Evolutionary conservation across 805 yeast genomes (phyloP), one percentile per base, ranked within the genome.

Genomic region (Wilhelminamyces savonicus): DNA sequence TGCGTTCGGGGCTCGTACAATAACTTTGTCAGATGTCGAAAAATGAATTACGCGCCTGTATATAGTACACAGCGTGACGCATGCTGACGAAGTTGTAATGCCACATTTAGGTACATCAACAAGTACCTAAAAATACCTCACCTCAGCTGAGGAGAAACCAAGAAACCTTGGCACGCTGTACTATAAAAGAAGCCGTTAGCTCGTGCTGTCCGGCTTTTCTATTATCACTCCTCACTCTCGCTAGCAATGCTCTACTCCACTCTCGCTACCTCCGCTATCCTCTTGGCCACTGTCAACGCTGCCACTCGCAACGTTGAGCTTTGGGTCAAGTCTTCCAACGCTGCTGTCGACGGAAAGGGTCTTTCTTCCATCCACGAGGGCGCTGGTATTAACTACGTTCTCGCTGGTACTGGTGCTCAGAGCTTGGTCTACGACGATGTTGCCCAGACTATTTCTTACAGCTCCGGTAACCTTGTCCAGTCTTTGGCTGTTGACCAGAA

Each of bases 331-430:
- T 31, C 34, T 11, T 16, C 12, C 21, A 9, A 29, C 23, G 3
- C 17, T 8, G 28, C 17, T 8, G 26, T 31, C 13, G 21, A 34
- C 27, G 31, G 31, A 8, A 9, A 32, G 7, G 36, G 36, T 14
- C 13, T 35, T 7, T 11, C 29, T 13, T 23, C 33, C 14, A 16
- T 7, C 11, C 74, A 66, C 41, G 68, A 59, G 43, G 73, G 72
- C 41, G 73, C 73, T 29, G 73, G 61, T 30, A 44, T 63, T 34
- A 48, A 56, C 50, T 68, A 64, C 47, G 40, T 60, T 21, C 55
- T 59, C 48, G 36, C 59, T 25, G 53, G 52, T 13, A 22, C 32
- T 12, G 33, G 30, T 16, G 44, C 54, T 22, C 41, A 37, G 17
- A 36, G 35, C 9, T 38, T 51, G 19, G 28, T 37, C 26, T 58